These are phyloP conservation scores for Saccharomycopsis hybrid DNA, from an alignment of 1,139 yeast genomes.

Conservation along the genomic window DNA sequence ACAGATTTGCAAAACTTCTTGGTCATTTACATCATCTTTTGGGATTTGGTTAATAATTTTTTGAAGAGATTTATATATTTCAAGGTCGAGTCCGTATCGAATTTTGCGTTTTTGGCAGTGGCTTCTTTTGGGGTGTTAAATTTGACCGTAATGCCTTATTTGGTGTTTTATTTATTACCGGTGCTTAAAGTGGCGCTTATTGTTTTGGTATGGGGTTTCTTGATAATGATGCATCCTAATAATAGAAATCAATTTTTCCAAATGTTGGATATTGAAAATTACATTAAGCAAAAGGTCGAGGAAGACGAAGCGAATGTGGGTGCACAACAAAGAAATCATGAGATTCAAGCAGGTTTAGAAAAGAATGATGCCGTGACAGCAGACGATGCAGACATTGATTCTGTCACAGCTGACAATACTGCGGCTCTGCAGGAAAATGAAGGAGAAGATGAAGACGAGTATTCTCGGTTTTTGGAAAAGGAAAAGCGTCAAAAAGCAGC, in stretches of 20 bases:
- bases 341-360: neutral
- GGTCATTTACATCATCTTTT: constrained; percentile 58
- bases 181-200: constrained; percentile 36
- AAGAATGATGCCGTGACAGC: constrained; percentile 2
- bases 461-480: neutral
- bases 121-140: constrained; percentile 30
- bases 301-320: neutral
- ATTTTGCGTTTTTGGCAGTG: constrained; percentile 40
- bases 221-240: constrained; percentile 49
- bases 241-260: constrained; percentile 41
- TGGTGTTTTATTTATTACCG: constrained; percentile 29
- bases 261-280: constrained; percentile 8
- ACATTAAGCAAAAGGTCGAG: neutral
- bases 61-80: constrained; percentile 59
- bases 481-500: constrained; percentile 1
- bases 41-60: constrained; percentile 48
- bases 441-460: neutral
- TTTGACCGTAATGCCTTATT: constrained; percentile 32
- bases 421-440: neutral
- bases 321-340: neutral
- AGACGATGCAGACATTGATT: neutral
- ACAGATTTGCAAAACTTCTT: constrained; percentile 83
- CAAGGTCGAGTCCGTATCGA: constrained; percentile 56
- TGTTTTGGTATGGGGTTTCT: constrained; percentile 43
- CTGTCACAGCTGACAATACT: neutral